These are phyloP conservation scores for Candida coleopterorum DNA, from an alignment of 805 yeast species.

Conservation along the genomic window DNA sequence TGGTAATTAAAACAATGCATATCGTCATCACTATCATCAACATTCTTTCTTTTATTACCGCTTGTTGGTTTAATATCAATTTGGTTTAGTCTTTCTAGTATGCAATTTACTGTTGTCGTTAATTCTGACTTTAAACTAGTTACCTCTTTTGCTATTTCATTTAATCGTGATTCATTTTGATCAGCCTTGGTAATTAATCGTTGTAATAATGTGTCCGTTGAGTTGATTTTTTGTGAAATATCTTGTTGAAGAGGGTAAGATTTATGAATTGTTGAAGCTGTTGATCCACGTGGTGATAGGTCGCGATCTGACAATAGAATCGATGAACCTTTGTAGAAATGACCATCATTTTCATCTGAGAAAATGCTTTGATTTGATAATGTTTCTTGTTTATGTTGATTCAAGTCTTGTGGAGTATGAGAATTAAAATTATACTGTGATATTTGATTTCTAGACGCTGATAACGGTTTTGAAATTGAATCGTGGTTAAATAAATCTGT, in stretches of 20 bases:
- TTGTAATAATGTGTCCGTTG: not conserved
- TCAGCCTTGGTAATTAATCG: not conserved
- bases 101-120: not conserved
- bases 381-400: not conserved
- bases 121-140: not conserved
- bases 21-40: not conserved
- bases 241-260: not conserved
- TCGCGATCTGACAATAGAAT: not conserved
- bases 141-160: not conserved
- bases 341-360: too few relatives aligned
- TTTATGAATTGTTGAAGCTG: conserved; percentile 1
- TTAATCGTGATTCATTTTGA: not conserved
- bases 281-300: too few relatives aligned
- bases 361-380: too few relatives aligned
- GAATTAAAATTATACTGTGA: not conserved
- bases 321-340: too few relatives aligned
- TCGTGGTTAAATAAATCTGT: not conserved
- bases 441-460: not conserved
- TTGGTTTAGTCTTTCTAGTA: not conserved
- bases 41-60: not conserved
- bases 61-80: not conserved
- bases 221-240: not conserved
- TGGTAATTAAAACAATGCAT: too few relatives aligned
- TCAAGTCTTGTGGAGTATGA: conserved; percentile 2
- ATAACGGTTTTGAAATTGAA: not conserved